Percentiles rank a stretch among this genome's conserved stretches.
Conservation (phyloP, 2,329 filamentous ascomycete genomes). For the Colletotrichum lindemuthianum region DNA sequence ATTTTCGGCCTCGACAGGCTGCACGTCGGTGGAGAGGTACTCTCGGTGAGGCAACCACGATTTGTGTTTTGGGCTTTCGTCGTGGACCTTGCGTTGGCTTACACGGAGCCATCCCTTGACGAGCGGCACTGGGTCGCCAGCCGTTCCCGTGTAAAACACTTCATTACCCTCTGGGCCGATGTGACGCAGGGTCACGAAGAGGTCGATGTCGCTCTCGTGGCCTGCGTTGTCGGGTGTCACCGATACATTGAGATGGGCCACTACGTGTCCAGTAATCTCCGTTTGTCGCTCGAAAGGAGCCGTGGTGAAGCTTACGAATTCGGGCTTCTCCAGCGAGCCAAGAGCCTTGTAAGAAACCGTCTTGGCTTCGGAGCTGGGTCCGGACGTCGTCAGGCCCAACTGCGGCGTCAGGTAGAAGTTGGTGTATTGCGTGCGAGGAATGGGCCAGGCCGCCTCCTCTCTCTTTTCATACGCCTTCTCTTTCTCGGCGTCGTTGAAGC, state of each 20-base stretch:
- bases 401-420: conserved; percentile 67
- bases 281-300: conserved; percentile 68
- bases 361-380: conserved; percentile 35
- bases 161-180: conserved; percentile 64
- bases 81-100: conserved; percentile 64
- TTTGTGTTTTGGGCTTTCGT: conserved; percentile 60
- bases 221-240: conserved; percentile 62
- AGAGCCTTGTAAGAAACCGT: conserved; percentile 67
- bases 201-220: conserved; percentile 63
- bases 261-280: conserved; percentile 75
- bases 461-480: conserved; percentile 67
- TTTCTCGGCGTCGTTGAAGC: conserved; percentile 70
- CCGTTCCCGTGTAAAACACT: conserved; percentile 72
- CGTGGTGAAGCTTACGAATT: conserved; percentile 67
- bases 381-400: conserved; percentile 50
- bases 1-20: conserved; percentile 62
- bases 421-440: conserved; percentile 71
- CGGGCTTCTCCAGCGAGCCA: conserved; percentile 63
- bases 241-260: conserved; percentile 72
- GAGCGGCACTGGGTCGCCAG: conserved; percentile 70
- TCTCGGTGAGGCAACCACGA: conserved; percentile 66
- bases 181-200: conserved; percentile 72
- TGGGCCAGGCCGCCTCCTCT: conserved; percentile 72
- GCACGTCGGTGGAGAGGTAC: conserved; percentile 66
- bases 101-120: conserved; percentile 73